Conservation (phyloP, 140 eudicot genomes). For the Ambrosia hybrid region DNA sequence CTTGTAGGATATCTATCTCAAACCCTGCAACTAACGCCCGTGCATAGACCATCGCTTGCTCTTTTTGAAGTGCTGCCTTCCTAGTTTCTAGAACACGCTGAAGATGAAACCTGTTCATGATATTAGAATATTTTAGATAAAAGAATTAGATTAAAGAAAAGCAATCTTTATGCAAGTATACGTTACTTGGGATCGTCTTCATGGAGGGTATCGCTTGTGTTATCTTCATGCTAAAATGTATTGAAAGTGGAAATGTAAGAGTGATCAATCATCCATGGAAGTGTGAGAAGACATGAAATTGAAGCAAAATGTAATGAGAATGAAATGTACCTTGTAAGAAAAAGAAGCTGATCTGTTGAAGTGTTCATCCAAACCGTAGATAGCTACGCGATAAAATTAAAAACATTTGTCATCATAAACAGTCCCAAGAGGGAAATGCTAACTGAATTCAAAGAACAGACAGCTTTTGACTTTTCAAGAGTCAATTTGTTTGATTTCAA, state of each 20-base stretch:
- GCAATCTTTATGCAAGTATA: not conserved
- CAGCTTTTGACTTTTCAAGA: not conserved
- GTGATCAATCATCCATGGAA: too few relatives aligned
- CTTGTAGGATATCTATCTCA: constrained; percentile 58
- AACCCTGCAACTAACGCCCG: constrained; percentile 86
- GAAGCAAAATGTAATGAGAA: not conserved
- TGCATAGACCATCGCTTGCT: constrained; percentile 92
- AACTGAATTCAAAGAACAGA: not conserved
- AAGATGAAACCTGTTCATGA: constrained; percentile 56
- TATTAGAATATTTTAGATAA: not conserved
- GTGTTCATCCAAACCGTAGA: constrained; percentile 40
- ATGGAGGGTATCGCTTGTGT: constrained; percentile 38
- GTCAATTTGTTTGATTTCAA: constrained; percentile 5
- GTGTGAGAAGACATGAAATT: not conserved
- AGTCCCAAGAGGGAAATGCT: constrained; percentile 5
- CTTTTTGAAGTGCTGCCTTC: constrained; percentile 67
- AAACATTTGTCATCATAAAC: not conserved
- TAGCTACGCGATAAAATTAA: constrained; percentile 9
- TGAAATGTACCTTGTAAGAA: constrained; percentile 44
- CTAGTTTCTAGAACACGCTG: constrained; percentile 71
- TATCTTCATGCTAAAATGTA: constrained; percentile 40
- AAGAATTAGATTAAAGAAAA: not conserved
- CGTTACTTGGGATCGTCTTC: constrained; percentile 65
- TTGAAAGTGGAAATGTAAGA: constrained; percentile 14
- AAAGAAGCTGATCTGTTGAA: constrained; percentile 26